Conservation (phyloP, 768 basidiomycete species). For the Tremella fuciformis region DNA sequence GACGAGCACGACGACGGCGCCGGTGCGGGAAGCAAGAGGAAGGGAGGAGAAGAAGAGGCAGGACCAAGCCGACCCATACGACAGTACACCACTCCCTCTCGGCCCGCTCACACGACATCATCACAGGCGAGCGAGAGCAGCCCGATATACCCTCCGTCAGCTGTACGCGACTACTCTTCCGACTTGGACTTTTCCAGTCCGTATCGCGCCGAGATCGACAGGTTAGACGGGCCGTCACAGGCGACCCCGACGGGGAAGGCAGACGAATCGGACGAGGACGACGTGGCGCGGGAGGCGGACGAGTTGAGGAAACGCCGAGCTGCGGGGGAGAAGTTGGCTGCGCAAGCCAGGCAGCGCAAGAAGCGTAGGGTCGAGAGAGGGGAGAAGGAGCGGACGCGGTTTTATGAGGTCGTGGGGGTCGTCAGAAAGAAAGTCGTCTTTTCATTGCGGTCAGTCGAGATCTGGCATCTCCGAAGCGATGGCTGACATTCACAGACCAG, state of each 20-base stretch:
- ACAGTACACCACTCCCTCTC: background rate
- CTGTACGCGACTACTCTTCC: slow-evolving; percentile 43
- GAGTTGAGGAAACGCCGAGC: slow-evolving; percentile 8
- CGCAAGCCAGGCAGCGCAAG: slow-evolving; percentile 10
- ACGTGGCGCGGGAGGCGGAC: slow-evolving; percentile 5
- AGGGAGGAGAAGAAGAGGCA: background rate
- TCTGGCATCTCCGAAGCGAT: background rate
- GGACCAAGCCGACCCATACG: background rate
- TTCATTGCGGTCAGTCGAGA: slow-evolving; percentile 40
- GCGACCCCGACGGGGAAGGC: background rate
- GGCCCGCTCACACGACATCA: background rate
- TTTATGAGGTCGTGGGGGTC: slow-evolving; percentile 47
- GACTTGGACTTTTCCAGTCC: slow-evolving; percentile 42
- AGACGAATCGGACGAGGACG: slow-evolving; percentile 10
- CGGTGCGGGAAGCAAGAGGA: background rate
- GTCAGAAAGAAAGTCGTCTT: slow-evolving; percentile 50
- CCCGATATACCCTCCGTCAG: slow-evolving; percentile 21
- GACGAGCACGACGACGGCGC: background rate
- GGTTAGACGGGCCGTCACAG: slow-evolving; percentile 17
- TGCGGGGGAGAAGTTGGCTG: background rate
- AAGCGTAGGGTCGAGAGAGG: slow-evolving; percentile 5
- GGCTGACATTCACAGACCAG: slow-evolving; percentile 37
- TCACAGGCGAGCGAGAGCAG: background rate
- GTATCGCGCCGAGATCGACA: slow-evolving; percentile 13
- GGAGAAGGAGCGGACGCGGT: slow-evolving; percentile 34